Conservation (phyloP, 352 stramenopile species). For the Globisporangium carolinianum region DNA sequence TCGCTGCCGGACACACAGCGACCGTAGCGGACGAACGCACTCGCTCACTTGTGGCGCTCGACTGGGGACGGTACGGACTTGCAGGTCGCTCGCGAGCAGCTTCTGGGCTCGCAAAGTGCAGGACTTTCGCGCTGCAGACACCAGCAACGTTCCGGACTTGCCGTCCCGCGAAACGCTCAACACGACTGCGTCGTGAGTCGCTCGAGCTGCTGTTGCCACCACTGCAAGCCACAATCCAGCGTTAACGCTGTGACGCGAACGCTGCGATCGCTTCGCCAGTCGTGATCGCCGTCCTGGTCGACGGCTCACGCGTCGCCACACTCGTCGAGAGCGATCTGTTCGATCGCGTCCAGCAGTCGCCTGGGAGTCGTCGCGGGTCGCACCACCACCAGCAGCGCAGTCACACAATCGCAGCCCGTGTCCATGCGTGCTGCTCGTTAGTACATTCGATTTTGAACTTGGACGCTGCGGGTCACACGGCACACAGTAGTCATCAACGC, state of each 20-base stretch:
- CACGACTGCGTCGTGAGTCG: too few species aligned
- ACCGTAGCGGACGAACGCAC: not conserved
- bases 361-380: constrained; percentile 3
- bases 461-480: not conserved
- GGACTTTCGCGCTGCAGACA: constrained; percentile 14
- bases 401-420: not conserved
- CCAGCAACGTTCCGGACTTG: not conserved
- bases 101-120: constrained; percentile 25
- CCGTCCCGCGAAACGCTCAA: too few species aligned
- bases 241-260: too few species aligned
- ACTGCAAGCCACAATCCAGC: not conserved
- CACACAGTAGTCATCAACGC: constrained; percentile 1
- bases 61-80: not conserved
- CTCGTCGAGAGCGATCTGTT: constrained; percentile 23
- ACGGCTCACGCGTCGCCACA: not conserved
- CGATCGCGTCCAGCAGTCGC: constrained; percentile 31
- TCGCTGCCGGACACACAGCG: not conserved
- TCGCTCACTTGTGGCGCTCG: not conserved
- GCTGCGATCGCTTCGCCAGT: too few species aligned
- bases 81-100: constrained; percentile 39
- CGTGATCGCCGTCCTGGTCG: not conserved
- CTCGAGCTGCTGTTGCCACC: not conserved
- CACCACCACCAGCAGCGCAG: too few species aligned
- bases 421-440: not conserved
- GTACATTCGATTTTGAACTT: too few species aligned